phyloP scores from a whole-genome alignment of 805 yeast species.

The Vanderwaltozyma tropicalis region DNA sequence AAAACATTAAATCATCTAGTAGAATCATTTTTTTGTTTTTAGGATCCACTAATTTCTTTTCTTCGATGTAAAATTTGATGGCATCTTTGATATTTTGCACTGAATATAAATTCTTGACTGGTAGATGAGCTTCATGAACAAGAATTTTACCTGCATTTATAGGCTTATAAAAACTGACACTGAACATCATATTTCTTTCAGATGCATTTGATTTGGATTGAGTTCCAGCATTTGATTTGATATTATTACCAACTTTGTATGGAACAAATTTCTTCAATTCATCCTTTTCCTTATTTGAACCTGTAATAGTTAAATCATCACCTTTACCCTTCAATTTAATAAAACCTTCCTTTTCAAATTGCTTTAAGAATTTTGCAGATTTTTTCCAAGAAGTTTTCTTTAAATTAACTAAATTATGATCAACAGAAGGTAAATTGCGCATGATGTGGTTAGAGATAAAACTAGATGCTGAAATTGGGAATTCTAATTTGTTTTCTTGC shows the following conservation, averaged over 20 bases:
- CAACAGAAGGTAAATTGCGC: slow-evolving; percentile 64
- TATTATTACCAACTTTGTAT: slow-evolving; percentile 35
- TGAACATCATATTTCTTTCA: slow-evolving; percentile 20
- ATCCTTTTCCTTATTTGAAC: slow-evolving; percentile 39
- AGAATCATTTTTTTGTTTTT: slow-evolving; percentile 44
- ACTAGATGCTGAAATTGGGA: slow-evolving; percentile 64
- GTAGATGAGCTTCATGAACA: slow-evolving; percentile 34
- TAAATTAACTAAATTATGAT: slow-evolving; percentile 41
- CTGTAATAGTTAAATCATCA: slow-evolving; percentile 57
- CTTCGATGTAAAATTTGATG: slow-evolving; percentile 46
- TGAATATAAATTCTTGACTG: slow-evolving; percentile 37
- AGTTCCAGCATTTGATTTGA: slow-evolving; percentile 2
- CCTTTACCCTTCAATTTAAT: slow-evolving; percentile 73
- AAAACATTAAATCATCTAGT: slow-evolving; percentile 43
- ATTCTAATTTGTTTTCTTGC: slow-evolving; percentile 36
- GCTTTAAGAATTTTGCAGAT: slow-evolving; percentile 71
- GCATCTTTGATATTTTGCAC: slow-evolving; percentile 43
- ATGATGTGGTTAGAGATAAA: slow-evolving; percentile 64
- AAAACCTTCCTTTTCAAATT: slow-evolving; percentile 69
- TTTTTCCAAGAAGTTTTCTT: slow-evolving; percentile 88
- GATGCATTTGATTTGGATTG: slow-evolving; percentile 15
- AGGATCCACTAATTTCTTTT: slow-evolving; percentile 39
- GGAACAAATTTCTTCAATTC: slow-evolving; percentile 53
- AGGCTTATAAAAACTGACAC: slow-evolving; percentile 46
- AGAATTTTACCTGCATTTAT: slow-evolving; percentile 38